Evolutionary conservation across 2,329 filamentous ascomycete genomes (phyloP).

Genomic region (Trichoderma afroharzianum): DNA sequence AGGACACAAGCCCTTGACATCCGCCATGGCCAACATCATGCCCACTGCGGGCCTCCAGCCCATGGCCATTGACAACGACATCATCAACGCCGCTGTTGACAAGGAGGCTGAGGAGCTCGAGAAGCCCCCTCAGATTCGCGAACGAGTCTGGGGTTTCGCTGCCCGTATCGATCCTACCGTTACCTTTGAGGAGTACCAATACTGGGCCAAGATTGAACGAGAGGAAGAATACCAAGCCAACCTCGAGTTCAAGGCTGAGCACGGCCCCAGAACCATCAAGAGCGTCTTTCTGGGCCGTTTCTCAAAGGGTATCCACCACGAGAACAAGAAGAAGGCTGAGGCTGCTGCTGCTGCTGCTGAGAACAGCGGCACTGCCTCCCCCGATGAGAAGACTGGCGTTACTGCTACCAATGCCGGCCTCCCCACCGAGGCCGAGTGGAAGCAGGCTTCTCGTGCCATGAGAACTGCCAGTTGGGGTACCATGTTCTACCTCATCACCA

Average conservation of each 20-base stretch:
- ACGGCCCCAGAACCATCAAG: background rate
- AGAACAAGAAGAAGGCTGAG: constrained; percentile 15
- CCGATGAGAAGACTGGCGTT: constrained; percentile 1
- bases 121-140: constrained; percentile 10
- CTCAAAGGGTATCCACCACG: constrained; percentile 13
- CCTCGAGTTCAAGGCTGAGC: constrained; percentile 6
- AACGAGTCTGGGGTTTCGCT: constrained; percentile 10
- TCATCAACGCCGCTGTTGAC: background rate
- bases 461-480: constrained; percentile 10
- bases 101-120: constrained; percentile 2
- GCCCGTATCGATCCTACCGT: constrained; percentile 12
- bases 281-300: background rate
- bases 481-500: constrained; percentile 15
- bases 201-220: constrained; percentile 14
- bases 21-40: background rate
- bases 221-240: constrained; percentile 12
- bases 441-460: constrained; percentile 14
- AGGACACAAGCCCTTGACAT: background rate
- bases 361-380: background rate
- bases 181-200: constrained; percentile 8
- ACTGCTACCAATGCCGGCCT: background rate
- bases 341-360: background rate
- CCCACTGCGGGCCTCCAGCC: constrained; percentile 11
- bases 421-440: constrained; percentile 3
- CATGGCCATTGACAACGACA: background rate